A percentile compares a stretch with the other conserved stretches of the same genome.
phyloP scores from a whole-genome alignment of 2,329 filamentous ascomycete genomes.

The Phyllosticta citrichinensis region DNA sequence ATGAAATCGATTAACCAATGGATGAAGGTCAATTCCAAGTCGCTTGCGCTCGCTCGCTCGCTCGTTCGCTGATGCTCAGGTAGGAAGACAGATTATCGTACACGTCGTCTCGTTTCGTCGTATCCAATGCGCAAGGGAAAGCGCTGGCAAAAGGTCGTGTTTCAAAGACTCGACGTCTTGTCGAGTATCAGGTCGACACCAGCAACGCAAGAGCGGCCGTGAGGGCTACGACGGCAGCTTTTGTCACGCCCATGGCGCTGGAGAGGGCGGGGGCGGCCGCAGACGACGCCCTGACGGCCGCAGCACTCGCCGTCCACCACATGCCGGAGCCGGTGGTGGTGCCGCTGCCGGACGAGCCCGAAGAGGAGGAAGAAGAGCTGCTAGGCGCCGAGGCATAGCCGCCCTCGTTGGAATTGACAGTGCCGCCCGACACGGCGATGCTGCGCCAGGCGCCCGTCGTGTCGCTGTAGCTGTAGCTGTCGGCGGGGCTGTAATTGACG shows the following conservation, averaged over 20 bases:
- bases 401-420: slow-evolving; percentile 11
- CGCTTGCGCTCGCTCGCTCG: not conserved
- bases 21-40: not conserved
- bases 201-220: not conserved
- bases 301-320: slow-evolving; percentile 9
- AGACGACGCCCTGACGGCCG: not conserved
- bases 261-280: not conserved
- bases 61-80: not conserved
- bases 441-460: slow-evolving; percentile 30
- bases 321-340: slow-evolving; percentile 1
- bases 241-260: not conserved
- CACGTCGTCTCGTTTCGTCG: not conserved
- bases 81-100: not conserved
- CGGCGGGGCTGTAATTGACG: slow-evolving; percentile 36
- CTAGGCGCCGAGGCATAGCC: not conserved
- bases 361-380: not conserved
- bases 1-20: not conserved
- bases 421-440: slow-evolving; percentile 26
- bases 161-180: not conserved
- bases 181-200: not conserved
- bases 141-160: not conserved
- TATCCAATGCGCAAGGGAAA: not conserved
- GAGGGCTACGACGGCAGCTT: not conserved
- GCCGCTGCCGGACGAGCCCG: not conserved
- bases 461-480: slow-evolving; percentile 34